Percentiles rank a stretch among this genome's conserved stretches.
Conservation (phyloP, 805 yeast genomes). For the Lipomyces anomalus region DNA sequence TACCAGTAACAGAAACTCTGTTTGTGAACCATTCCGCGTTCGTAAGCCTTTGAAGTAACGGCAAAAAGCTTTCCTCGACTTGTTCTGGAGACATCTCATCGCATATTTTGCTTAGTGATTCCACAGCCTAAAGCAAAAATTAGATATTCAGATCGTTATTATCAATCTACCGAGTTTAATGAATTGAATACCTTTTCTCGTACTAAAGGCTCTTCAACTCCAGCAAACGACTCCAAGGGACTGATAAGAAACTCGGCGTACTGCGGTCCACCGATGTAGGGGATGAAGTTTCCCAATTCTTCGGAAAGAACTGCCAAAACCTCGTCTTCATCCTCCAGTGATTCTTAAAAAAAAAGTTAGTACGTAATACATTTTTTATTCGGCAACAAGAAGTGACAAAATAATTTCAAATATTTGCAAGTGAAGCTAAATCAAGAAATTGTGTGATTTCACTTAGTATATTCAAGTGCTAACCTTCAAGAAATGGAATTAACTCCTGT, state of each 20-base stretch:
- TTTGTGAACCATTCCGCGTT: constrained; percentile 92
- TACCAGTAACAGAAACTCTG: constrained; percentile 85
- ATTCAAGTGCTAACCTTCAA: constrained; percentile 56
- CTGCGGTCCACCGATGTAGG: constrained; percentile 78
- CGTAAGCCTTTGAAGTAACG: constrained; percentile 69
- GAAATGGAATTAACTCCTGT: constrained; percentile 80
- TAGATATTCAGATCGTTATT: not conserved
- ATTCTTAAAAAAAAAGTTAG: constrained; percentile 15
- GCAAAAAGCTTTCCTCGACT: constrained; percentile 60
- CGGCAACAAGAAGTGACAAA: not conserved
- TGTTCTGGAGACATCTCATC: constrained; percentile 55
- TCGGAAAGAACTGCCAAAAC: constrained; percentile 90
- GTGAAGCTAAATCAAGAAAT: not conserved
- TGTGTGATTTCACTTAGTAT: not conserved
- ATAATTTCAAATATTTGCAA: not conserved
- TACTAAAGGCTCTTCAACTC: constrained; percentile 93
- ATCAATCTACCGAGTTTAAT: not conserved
- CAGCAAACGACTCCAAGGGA: constrained; percentile 75
- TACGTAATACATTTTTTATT: not conserved
- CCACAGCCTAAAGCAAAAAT: constrained; percentile 54
- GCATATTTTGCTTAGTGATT: constrained; percentile 69
- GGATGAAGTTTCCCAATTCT: constrained; percentile 81
- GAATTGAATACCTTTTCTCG: constrained; percentile 50
- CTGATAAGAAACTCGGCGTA: constrained; percentile 53
- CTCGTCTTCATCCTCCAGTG: constrained; percentile 90